A percentile compares a stretch with the other conserved stretches of the same genome.
Conservation (phyloP, 495 filamentous ascomycete species). For the Pseudomonodictys pantanalensis region DNA sequence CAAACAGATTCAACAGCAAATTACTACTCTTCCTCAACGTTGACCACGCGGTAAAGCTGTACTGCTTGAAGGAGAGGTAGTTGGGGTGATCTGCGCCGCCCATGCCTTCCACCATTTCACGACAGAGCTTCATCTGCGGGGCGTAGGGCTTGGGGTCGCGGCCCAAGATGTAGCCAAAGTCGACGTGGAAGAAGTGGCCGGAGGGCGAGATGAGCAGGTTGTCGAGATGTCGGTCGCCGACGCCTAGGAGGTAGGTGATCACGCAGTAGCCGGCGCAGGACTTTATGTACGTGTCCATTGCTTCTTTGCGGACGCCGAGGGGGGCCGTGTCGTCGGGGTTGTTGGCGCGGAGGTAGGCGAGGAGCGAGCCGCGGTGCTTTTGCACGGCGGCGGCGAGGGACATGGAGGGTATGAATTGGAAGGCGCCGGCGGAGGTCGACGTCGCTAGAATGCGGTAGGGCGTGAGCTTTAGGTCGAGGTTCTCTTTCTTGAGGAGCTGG, state of each 20-base stretch:
- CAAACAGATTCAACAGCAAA: slow-evolving; percentile 93
- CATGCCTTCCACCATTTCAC: slow-evolving; percentile 99
- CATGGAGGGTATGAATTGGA: slow-evolving; percentile 87
- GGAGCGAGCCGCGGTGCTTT: slow-evolving; percentile 76
- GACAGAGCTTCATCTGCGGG: slow-evolving; percentile 92
- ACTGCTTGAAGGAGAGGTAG: slow-evolving; percentile 84
- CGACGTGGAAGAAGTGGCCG: slow-evolving; percentile 96
- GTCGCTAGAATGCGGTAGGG: slow-evolving; percentile 97
- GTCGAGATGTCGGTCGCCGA: slow-evolving; percentile 93
- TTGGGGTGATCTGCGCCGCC: slow-evolving; percentile 75
- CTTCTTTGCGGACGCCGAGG: slow-evolving; percentile 83
- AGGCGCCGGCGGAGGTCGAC: slow-evolving; percentile 79
- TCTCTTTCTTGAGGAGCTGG: slow-evolving; percentile 90
- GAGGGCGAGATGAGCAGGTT: slow-evolving; percentile 89
- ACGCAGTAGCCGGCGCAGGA: slow-evolving; percentile 98
- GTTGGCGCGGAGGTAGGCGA: slow-evolving; percentile 83
- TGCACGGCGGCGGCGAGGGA: slow-evolving; percentile 74
- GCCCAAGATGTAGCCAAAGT: slow-evolving; percentile 97
- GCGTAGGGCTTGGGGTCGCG: slow-evolving; percentile 97
- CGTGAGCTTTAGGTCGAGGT: slow-evolving; percentile 90
- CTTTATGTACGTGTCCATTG: slow-evolving; percentile 93
- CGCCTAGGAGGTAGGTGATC: slow-evolving; percentile 97
- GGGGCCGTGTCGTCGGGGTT: slow-evolving; percentile 83
- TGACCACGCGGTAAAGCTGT: slow-evolving; percentile 93
- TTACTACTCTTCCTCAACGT: slow-evolving; percentile 85